Evolutionary conservation across 2,329 filamentous ascomycete species (phyloP).

Genomic region (Talaromyces sp.): DNA sequence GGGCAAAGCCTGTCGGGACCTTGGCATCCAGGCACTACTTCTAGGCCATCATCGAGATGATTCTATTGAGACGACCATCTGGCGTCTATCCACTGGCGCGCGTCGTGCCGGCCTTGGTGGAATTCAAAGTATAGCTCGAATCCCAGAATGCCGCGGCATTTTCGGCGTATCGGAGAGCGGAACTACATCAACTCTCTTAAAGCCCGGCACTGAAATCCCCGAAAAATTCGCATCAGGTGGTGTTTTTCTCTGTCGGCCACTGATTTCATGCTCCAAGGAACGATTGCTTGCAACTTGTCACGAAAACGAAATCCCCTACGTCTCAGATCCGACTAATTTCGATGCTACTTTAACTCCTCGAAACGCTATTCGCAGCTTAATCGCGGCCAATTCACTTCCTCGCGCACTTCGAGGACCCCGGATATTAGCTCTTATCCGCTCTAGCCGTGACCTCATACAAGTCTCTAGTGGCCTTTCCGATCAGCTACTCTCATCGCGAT

Average conservation of each 20-base stretch:
- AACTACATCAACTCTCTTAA: conserved; percentile 33
- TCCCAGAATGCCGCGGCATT: conserved; percentile 82
- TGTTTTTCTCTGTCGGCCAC: conserved; percentile 40
- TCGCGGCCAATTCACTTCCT: conserved; percentile 64
- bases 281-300: conserved; percentile 68
- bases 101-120: conserved; percentile 71
- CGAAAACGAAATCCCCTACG: conserved; percentile 69
- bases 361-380: conserved; percentile 76
- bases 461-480: conserved; percentile 58
- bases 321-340: conserved; percentile 81
- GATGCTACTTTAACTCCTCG: conserved; percentile 75
- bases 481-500: conserved; percentile 49
- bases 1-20: conserved; percentile 60
- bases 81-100: conserved; percentile 72
- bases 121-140: conserved; percentile 65
- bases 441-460: conserved; percentile 50
- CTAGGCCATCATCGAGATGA: conserved; percentile 89
- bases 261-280: conserved; percentile 63
- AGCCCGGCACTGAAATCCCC: neutral
- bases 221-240: conserved; percentile 36
- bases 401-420: conserved; percentile 66
- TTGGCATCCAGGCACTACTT: conserved; percentile 63
- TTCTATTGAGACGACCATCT: conserved; percentile 84
- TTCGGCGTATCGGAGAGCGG: conserved; percentile 72
- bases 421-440: conserved; percentile 63